These are phyloP conservation scores for Rhododendron mucronatum DNA, from an alignment of 148 eudicot genomes.

Conservation along the genomic window DNA sequence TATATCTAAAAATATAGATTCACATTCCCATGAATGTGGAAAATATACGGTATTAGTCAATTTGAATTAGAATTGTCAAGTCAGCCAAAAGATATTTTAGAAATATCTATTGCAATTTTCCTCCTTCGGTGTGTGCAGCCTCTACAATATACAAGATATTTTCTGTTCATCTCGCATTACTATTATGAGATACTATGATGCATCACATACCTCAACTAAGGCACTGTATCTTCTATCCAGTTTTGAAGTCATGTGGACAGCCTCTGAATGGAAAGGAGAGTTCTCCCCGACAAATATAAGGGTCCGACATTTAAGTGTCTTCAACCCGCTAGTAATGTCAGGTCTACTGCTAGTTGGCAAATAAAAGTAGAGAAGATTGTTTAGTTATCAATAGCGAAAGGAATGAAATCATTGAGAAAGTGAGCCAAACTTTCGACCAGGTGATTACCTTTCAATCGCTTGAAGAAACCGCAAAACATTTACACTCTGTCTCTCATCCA, in stretches of 20 bases:
- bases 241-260: constrained; percentile 80
- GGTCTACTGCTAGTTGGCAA: constrained; percentile 65
- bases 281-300: constrained; percentile 89
- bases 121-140: not conserved
- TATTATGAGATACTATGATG: not conserved
- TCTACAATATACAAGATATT: not conserved
- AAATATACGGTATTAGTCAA: too few species aligned
- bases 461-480: constrained; percentile 86
- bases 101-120: too few species aligned
- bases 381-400: not conserved
- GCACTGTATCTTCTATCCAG: constrained; percentile 90
- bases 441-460: constrained; percentile 76
- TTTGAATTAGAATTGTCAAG: too few species aligned
- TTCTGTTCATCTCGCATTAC: not conserved
- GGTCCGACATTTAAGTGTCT: constrained; percentile 76
- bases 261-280: constrained; percentile 88
- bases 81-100: too few species aligned
- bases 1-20: too few species aligned
- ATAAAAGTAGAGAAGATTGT: not conserved
- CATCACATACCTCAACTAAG: constrained; percentile 77
- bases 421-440: not conserved
- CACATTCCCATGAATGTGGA: too few species aligned
- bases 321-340: constrained; percentile 77
- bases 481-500: constrained; percentile 82
- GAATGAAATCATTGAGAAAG: not conserved